Evolutionary conservation across 2,329 filamentous ascomycete species (phyloP).

Genomic region (Cladosporium colombiae): DNA sequence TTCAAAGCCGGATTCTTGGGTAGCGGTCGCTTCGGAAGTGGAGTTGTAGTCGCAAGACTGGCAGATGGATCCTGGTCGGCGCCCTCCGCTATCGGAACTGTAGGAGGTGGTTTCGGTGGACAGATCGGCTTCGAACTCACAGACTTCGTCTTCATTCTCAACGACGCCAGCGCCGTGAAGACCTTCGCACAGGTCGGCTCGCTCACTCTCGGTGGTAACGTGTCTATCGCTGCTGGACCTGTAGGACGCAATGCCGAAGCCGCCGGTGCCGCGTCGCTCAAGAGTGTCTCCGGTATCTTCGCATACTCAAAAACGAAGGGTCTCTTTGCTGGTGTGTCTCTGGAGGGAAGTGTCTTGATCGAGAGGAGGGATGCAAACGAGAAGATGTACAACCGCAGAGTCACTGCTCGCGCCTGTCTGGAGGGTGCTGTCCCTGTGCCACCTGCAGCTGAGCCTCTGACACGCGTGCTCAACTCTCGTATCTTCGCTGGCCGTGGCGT

Average conservation of each 20-base stretch:
- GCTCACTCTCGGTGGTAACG: slow-evolving; percentile 91
- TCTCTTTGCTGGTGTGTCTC: slow-evolving; percentile 88
- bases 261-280: slow-evolving; percentile 87
- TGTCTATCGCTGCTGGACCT: slow-evolving; percentile 91
- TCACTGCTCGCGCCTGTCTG: slow-evolving; percentile 80
- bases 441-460: slow-evolving; percentile 77
- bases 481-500: slow-evolving; percentile 71
- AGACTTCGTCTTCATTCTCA: slow-evolving; percentile 97
- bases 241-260: slow-evolving; percentile 94
- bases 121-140: slow-evolving; percentile 87
- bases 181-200: slow-evolving; percentile 92
- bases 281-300: slow-evolving; percentile 88
- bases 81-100: slow-evolving; percentile 76
- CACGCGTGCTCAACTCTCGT: slow-evolving; percentile 80
- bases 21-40: slow-evolving; percentile 77
- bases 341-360: slow-evolving; percentile 90
- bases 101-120: slow-evolving; percentile 79
- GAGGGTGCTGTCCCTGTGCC: slow-evolving; percentile 76
- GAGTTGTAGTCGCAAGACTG: slow-evolving; percentile 77
- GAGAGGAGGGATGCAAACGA: slow-evolving; percentile 96
- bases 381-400: slow-evolving; percentile 84
- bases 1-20: slow-evolving; percentile 86
- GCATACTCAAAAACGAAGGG: slow-evolving; percentile 98
- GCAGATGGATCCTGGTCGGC: slow-evolving; percentile 79
- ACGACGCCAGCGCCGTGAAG: slow-evolving; percentile 84